These are phyloP conservation scores for Linnemannia hyalina DNA, from an alignment of 192 early-diverging fungal species.

Conservation along the genomic window DNA sequence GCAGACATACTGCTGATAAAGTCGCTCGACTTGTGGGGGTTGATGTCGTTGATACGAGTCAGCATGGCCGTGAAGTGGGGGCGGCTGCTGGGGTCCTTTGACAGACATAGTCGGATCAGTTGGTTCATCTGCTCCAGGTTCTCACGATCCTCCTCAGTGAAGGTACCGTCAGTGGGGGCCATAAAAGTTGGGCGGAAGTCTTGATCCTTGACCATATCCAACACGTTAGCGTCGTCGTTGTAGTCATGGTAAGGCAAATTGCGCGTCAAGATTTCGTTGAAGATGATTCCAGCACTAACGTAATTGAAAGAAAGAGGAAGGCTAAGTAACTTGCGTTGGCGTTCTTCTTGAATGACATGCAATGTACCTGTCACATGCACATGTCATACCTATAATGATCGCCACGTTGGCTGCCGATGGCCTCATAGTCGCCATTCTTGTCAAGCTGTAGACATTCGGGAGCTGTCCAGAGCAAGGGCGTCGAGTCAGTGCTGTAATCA, in stretches of 20 bases:
- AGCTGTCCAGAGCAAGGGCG: slow-evolving; percentile 50
- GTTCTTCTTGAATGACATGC: too few relatives aligned
- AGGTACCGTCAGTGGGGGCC: not conserved
- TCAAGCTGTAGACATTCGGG: slow-evolving; percentile 45
- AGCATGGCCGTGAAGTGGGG: slow-evolving; percentile 51
- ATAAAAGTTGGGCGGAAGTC: slow-evolving; percentile 33
- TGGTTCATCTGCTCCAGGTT: slow-evolving; percentile 53
- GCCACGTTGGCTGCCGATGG: slow-evolving; percentile 40
- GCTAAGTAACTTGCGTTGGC: too few relatives aligned
- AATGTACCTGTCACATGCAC: too few relatives aligned
- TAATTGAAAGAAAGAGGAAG: not conserved
- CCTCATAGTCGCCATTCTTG: slow-evolving; percentile 33
- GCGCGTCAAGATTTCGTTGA: slow-evolving; percentile 62
- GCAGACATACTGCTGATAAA: slow-evolving; percentile 60
- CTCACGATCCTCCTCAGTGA: slow-evolving; percentile 32
- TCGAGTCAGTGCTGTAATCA: slow-evolving; percentile 19
- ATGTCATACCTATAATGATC: slow-evolving; percentile 53
- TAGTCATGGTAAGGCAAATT: slow-evolving; percentile 48
- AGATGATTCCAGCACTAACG: slow-evolving; percentile 58
- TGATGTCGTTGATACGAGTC: slow-evolving; percentile 50
- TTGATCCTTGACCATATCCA: slow-evolving; percentile 30
- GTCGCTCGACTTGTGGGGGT: slow-evolving; percentile 52
- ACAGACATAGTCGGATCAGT: slow-evolving; percentile 27
- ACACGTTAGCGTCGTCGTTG: slow-evolving; percentile 4
- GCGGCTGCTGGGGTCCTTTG: slow-evolving; percentile 27